Percentiles rank a stretch among this genome's conserved stretches.
These are phyloP conservation scores for sweet orange (Citrus sinensis) DNA, from an alignment of 345 rosid species.

Conservation along the genomic window DVS_A1.0 CM039165.1:34254501-34255000, in stretches of 20 bases:
- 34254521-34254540: neutral
- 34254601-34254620: neutral
- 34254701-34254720: neutral
- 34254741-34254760: neutral
- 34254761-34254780: neutral
- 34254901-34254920: neutral
- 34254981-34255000: constrained; percentile 11
- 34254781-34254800: neutral
- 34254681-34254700: neutral
- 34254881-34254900: neutral
- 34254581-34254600: neutral
- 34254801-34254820: neutral
- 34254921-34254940: neutral
- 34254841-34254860: neutral
- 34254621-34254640: neutral
- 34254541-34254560: neutral
- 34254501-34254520: neutral
- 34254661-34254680: neutral
- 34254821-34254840: neutral
- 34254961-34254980: neutral
- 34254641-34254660: neutral
- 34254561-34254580: neutral
- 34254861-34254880: neutral
- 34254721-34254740: neutral
- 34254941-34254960: neutral